phyloP scores from a whole-genome alignment of 108 stramenopile species.

The Cyclotella sp. region DNA sequence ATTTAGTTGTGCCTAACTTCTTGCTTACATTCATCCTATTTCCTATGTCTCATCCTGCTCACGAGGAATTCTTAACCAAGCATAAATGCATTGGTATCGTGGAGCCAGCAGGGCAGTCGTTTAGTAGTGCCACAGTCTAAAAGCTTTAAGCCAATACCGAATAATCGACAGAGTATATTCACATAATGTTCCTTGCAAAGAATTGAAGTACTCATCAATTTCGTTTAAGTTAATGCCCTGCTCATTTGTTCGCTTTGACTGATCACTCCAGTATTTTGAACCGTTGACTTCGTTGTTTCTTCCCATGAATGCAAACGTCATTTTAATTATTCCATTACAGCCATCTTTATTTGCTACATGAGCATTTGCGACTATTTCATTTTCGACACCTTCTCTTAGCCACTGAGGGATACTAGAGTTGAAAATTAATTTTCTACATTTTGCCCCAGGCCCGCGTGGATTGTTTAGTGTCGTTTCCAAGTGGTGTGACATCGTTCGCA shows the following conservation, averaged over 20 bases:
- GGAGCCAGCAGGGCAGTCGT: constrained; percentile 21
- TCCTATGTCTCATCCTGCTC: constrained; percentile 86
- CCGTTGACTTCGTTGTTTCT: neutral
- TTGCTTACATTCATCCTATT: constrained; percentile 81
- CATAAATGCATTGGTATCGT: constrained; percentile 80
- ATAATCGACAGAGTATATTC: too few species aligned
- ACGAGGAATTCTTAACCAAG: constrained; percentile 81
- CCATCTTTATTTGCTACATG: neutral
- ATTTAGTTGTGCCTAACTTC: constrained; percentile 88
- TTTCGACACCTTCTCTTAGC: neutral
- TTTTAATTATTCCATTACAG: neutral
- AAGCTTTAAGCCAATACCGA: too few species aligned
- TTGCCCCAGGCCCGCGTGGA: neutral
- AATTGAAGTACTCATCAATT: neutral
- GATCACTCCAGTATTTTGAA: neutral
- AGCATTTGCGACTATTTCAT: neutral
- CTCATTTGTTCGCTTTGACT: neutral
- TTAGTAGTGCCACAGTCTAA: too few species aligned
- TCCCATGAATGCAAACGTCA: constrained; percentile 2
- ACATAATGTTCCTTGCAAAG: too few species aligned
- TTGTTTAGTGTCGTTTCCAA: neutral
- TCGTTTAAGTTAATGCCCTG: neutral
- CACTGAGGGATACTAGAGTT: neutral
- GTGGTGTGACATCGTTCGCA: neutral
- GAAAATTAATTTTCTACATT: neutral